These are phyloP conservation scores for Chytriomyces hyalinus DNA, from an alignment of 192 early-diverging fungal species.

Conservation along the genomic window DNA sequence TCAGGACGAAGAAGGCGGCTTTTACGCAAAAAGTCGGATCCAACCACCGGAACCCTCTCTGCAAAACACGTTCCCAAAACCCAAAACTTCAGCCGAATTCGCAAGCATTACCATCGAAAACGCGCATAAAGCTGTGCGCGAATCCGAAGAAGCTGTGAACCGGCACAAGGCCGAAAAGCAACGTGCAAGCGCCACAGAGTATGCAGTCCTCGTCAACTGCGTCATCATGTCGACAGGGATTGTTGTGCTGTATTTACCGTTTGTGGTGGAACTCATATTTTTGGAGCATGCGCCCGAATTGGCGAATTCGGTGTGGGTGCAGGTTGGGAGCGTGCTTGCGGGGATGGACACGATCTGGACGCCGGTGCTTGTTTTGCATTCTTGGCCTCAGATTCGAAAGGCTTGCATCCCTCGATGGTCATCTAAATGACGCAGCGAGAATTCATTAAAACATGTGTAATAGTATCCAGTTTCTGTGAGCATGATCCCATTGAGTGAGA, in stretches of 20 bases:
- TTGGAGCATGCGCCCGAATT: not conserved
- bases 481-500: too few relatives aligned
- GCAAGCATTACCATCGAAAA: not conserved
- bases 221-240: not conserved
- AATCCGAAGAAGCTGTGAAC: not conserved
- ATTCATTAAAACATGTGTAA: too few relatives aligned
- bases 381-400: not conserved
- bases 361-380: not conserved
- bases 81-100: not conserved
- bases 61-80: not conserved
- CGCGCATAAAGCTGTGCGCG: not conserved
- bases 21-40: not conserved
- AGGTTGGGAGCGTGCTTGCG: not conserved
- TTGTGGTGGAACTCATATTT: not conserved
- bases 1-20: too few relatives aligned
- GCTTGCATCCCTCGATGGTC: not conserved
- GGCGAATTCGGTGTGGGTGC: not conserved
- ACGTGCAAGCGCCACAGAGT: not conserved
- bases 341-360: constrained; percentile 1
- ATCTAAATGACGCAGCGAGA: too few relatives aligned
- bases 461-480: too few relatives aligned
- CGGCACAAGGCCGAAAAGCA: not conserved
- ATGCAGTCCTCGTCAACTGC: not conserved
- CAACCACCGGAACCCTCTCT: not conserved
- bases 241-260: not conserved